A percentile compares a stretch with the other conserved stretches of the same genome.
Conservation (phyloP, 148 eudicot genomes). For the Rhododendron henanense region DNA sequence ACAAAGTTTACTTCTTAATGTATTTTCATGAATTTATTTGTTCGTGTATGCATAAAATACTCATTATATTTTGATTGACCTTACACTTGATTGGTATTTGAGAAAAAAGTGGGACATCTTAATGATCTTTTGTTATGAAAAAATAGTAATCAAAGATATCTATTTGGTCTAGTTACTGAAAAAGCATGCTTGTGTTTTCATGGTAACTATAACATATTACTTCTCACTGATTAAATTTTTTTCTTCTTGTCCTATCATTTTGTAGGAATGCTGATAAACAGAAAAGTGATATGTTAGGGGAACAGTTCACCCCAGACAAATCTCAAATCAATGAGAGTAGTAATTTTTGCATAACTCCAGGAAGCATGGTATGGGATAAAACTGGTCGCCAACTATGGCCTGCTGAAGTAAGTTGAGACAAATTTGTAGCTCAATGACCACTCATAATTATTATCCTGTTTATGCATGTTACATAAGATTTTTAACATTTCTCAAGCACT, state of each 20-base stretch:
- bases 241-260: neutral
- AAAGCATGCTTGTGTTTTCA: neutral
- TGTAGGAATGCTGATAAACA: conserved; percentile 21
- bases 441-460: neutral
- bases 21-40: neutral
- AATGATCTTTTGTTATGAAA: neutral
- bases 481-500: neutral
- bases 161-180: no score
- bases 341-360: conserved; percentile 20
- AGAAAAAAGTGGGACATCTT: neutral
- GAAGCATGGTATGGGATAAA: conserved; percentile 28
- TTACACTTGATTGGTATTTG: neutral
- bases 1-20: neutral
- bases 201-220: neutral
- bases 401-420: conserved; percentile 24
- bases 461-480: neutral
- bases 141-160: neutral
- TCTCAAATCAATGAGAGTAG: conserved; percentile 18
- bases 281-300: conserved; percentile 1
- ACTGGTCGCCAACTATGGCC: conserved; percentile 20
- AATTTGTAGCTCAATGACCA: neutral
- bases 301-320: conserved; percentile 20
- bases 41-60: neutral
- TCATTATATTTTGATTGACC: neutral
- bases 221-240: neutral